Conservation (phyloP, 208 protist genomes). For the Trypanosoma congolense region DNA sequence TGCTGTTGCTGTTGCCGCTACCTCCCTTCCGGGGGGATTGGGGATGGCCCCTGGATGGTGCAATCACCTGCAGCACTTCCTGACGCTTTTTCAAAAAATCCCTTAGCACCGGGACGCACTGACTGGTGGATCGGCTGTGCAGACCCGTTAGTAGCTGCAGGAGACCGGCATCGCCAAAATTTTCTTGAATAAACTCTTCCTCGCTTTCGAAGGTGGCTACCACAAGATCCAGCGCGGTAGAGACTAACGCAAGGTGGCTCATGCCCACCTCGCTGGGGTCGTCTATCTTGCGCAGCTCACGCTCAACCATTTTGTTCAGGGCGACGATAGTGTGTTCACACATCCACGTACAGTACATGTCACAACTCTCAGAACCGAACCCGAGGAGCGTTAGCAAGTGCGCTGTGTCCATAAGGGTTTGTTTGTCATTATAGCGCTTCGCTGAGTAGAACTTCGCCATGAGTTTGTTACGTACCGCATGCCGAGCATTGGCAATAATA, state of each 20-base stretch:
- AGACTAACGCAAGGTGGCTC: conserved; percentile 76
- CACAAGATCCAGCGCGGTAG: conserved; percentile 71
- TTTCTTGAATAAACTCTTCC: conserved; percentile 54
- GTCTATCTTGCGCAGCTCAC: conserved; percentile 72
- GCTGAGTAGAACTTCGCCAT: conserved; percentile 25
- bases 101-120: conserved; percentile 72
- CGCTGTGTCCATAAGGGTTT: conserved; percentile 53
- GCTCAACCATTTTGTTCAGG: conserved; percentile 55
- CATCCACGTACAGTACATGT: conserved; percentile 62
- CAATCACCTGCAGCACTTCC: conserved; percentile 29
- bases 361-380: conserved; percentile 28
- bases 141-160: conserved; percentile 53
- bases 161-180: conserved; percentile 48
- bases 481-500: conserved; percentile 25
- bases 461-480: conserved; percentile 26
- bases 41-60: conserved; percentile 7
- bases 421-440: conserved; percentile 50
- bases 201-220: conserved; percentile 73
- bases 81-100: conserved; percentile 67
- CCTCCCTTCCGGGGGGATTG: not conserved
- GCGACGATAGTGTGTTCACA: conserved; percentile 55
- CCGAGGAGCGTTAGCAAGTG: conserved; percentile 48
- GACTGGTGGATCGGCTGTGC: conserved; percentile 53
- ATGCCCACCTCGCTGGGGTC: conserved; percentile 49
- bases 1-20: not conserved